Percentiles rank a stretch among this genome's conserved stretches.
Conservation (phyloP, 331 rosid species). For the Quercus tomentella region DNA sequence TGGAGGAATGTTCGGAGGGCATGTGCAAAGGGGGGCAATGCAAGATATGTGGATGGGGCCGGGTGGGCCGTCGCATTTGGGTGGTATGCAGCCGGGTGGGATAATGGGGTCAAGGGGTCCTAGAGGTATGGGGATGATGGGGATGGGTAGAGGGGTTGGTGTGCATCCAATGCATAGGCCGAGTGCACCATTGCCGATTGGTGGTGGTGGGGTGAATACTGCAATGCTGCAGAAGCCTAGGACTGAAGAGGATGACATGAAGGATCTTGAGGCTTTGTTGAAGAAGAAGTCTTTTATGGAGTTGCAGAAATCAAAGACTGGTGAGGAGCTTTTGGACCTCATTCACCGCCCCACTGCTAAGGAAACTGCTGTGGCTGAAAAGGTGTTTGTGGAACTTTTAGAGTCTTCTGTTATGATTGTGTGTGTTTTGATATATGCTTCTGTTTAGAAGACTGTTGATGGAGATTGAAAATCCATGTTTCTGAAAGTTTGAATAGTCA, state of each 20-base stretch:
- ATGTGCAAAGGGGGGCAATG: slow-evolving; percentile 55
- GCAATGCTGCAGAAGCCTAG: slow-evolving; percentile 42
- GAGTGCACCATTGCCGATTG: slow-evolving; percentile 17
- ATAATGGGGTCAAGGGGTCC: slow-evolving; percentile 54
- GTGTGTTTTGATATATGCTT: neutral
- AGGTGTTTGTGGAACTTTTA: slow-evolving; percentile 43
- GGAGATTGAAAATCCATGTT: neutral
- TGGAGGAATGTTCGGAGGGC: slow-evolving; percentile 59
- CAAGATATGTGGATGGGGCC: slow-evolving; percentile 77
- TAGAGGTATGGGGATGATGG: slow-evolving; percentile 63
- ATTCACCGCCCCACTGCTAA: slow-evolving; percentile 89
- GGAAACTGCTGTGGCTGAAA: slow-evolving; percentile 92
- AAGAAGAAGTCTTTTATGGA: slow-evolving; percentile 83
- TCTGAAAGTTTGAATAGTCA: neutral
- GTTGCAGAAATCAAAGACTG: slow-evolving; percentile 80
- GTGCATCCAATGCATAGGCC: slow-evolving; percentile 65
- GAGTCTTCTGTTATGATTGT: neutral
- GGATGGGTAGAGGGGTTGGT: slow-evolving; percentile 56
- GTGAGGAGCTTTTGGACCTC: slow-evolving; percentile 94
- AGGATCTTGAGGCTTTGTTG: slow-evolving; percentile 84
- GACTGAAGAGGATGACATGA: slow-evolving; percentile 79
- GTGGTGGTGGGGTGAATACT: neutral
- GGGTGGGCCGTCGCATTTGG: slow-evolving; percentile 53
- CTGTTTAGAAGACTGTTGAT: neutral
- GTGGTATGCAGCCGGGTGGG: slow-evolving; percentile 40